phyloP scores from a whole-genome alignment of 371 early-diverging fungal species.

The Lichtheimia ornata region DNA sequence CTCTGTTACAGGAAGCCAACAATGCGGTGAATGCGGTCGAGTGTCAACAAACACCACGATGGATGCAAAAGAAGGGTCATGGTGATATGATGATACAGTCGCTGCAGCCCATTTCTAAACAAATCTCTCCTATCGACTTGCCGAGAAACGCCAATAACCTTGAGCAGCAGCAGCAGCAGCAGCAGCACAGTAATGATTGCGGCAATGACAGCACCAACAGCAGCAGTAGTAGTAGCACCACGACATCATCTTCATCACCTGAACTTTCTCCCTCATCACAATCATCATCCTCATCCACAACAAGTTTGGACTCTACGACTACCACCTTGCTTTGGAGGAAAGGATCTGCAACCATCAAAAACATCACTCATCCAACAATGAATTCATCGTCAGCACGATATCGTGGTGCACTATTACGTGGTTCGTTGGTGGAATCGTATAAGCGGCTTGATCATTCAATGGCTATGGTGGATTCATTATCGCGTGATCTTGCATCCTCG shows the following conservation, averaged over 20 bases:
- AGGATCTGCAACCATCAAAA: conserved; percentile 1
- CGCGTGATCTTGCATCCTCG: conserved; percentile 61
- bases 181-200: too few species aligned
- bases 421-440: conserved; percentile 37
- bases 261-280: conserved; percentile 14
- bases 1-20: conserved; percentile 48
- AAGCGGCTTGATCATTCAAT: conserved; percentile 42
- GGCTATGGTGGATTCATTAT: conserved; percentile 49
- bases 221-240: too few species aligned
- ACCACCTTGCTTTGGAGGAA: not conserved
- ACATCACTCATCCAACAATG: not conserved
- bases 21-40: conserved; percentile 22
- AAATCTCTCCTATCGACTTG: too few species aligned
- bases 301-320: conserved; percentile 11
- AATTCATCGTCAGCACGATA: too few species aligned
- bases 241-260: conserved; percentile 13
- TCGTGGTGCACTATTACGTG: conserved; percentile 1
- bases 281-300: conserved; percentile 10
- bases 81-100: too few species aligned
- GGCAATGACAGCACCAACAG: too few species aligned
- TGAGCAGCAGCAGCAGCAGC: too few species aligned
- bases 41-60: conserved; percentile 10
- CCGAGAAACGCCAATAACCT: too few species aligned
- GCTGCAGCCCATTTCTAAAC: too few species aligned
- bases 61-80: not conserved